Evolutionary conservation across 768 basidiomycete genomes (phyloP), one percentile per base, ranked within the genome.

Genomic region (Mycena floridula): DNA sequence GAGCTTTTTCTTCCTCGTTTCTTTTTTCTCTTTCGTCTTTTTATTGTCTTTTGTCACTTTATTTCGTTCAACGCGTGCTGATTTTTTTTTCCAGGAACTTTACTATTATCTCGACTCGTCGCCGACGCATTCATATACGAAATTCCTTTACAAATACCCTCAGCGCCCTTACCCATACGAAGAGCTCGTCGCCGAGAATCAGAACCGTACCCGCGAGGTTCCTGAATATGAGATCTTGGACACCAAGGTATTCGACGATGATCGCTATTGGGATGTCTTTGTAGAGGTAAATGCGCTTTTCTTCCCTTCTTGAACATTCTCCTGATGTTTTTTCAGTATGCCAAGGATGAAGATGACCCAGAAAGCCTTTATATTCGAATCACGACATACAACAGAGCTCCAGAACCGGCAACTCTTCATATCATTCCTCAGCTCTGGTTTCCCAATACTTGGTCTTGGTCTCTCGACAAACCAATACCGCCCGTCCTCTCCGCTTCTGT

Each of bases 51-150:
- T n/a, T n/a, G n/a, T n/a, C n/a, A n/a, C n/a, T n/a, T n/a, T n/a
- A n/a, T n/a, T n/a, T n/a, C n/a, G n/a, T n/a, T n/a, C n/a, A n/a
- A n/a, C n/a, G n/a, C n/a, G n/a, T n/a, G n/a, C n/a, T n/a, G n/a
- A n/a, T n/a, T n/a, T n/a, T n/a, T n/a, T n/a, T n/a, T n/a, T n/a
- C n/a, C n/a, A n/a, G n/a, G n/a, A n/a, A n/a, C 70, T 98, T 23
- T 99, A 99, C 64, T 99, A 95, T 62, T 99, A 99, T 64, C 79
- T 99, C 49, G 96, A 98, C 62, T 95, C 91, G 27, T 97, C 96
- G 1, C 96, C 96, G 28, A 97, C 96, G 2, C 96, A 99, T 58
- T 96, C 94, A 5, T 99, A 98, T 75, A 98, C 98, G 96, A 99
- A 99, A 64, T 97, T 90, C 65, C 69, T 97, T 45, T 99, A 99